Conservation (phyloP, 257 asterid genomes). For the Dorcoceras hygrometricum region DNA sequence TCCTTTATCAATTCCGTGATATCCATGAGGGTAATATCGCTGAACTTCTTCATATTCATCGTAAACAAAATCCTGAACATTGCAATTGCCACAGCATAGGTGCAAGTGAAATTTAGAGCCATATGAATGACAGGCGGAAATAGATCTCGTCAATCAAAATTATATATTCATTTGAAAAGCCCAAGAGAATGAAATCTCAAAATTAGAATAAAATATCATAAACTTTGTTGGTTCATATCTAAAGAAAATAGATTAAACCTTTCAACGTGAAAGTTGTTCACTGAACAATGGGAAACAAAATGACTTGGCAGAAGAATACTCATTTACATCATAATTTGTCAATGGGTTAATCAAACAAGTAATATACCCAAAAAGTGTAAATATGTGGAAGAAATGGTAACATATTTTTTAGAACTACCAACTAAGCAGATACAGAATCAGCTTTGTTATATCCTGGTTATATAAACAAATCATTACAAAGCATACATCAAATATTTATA, state of each 20-base stretch:
- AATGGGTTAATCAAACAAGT: neutral
- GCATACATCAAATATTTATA: slow-evolving; percentile 16
- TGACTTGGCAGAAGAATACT: neutral
- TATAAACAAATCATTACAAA: slow-evolving; percentile 15
- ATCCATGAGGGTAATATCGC: slow-evolving; percentile 86
- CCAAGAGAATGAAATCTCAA: neutral
- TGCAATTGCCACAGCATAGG: slow-evolving; percentile 21
- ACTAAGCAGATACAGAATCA: slow-evolving; percentile 19
- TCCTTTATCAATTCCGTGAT: slow-evolving; percentile 93
- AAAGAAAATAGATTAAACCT: slow-evolving; percentile 1
- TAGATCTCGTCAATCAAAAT: neutral
- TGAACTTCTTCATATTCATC: slow-evolving; percentile 82
- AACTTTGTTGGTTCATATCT: neutral
- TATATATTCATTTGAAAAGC: neutral
- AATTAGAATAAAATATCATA: neutral
- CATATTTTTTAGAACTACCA: neutral
- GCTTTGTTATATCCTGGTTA: slow-evolving; percentile 12
- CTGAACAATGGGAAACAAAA: neutral
- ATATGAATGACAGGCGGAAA: slow-evolving; percentile 16
- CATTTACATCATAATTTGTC: neutral
- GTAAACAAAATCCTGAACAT: slow-evolving; percentile 73
- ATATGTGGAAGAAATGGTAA: neutral
- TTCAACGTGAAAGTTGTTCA: neutral
- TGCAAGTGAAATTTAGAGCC: slow-evolving; percentile 19
- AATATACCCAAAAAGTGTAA: neutral